A percentile compares a stretch with the other conserved stretches of the same genome.
Conservation (phyloP, 768 basidiomycete species). For the Coprinellus micaceus region DNA sequence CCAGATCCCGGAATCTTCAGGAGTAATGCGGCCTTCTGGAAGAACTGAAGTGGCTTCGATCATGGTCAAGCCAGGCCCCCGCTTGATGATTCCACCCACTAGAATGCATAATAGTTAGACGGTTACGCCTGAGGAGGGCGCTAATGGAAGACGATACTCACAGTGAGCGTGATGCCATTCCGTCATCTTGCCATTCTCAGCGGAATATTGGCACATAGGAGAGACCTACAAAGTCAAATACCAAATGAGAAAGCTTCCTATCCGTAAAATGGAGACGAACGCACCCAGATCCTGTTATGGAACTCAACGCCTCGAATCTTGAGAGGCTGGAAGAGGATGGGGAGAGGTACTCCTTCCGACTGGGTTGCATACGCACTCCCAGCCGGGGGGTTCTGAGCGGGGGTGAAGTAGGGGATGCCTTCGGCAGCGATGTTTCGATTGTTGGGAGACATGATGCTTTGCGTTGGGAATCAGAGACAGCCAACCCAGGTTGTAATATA, state of each 20-base stretch:
- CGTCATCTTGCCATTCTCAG: constrained; percentile 47
- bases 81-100: constrained; percentile 53
- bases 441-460: constrained; percentile 1
- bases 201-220: constrained; percentile 60
- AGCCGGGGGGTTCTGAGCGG: constrained; percentile 39
- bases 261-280: constrained; percentile 21
- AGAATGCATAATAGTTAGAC: not conserved
- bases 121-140: constrained; percentile 12
- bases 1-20: constrained; percentile 65
- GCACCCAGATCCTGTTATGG: constrained; percentile 47
- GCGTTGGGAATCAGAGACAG: too few species aligned
- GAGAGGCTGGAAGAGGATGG: constrained; percentile 48
- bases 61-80: constrained; percentile 53
- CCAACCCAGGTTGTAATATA: too few species aligned
- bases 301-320: constrained; percentile 50
- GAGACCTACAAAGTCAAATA: constrained; percentile 45
- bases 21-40: constrained; percentile 61
- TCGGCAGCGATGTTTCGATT: constrained; percentile 36
- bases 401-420: constrained; percentile 43
- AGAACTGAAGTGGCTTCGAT: constrained; percentile 67
- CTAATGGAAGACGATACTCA: constrained; percentile 32
- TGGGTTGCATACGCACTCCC: constrained; percentile 43
- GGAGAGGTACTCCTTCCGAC: constrained; percentile 33
- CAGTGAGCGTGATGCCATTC: constrained; percentile 62
- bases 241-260: not conserved